Conservation (phyloP, 257 asterid genomes). For the Parsonsia alboflavescens region DNA sequence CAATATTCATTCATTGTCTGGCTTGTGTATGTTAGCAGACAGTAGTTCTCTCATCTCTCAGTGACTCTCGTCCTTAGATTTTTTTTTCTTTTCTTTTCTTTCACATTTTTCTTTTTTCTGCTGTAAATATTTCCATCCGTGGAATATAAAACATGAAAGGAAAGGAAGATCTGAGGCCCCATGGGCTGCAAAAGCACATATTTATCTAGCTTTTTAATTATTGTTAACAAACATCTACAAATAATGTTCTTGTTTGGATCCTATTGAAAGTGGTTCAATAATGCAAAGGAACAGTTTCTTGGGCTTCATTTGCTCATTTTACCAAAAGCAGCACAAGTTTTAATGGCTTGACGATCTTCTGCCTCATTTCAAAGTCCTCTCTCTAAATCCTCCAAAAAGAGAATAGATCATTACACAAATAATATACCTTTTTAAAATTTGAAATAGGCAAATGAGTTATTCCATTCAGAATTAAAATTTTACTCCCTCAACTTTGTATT, state of each 20-base stretch:
- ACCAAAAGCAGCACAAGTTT: no score
- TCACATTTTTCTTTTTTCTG: background rate
- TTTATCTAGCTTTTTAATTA: background rate
- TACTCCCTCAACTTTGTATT: no score
- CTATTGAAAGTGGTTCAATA: background rate
- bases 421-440: no score
- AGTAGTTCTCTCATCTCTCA: background rate
- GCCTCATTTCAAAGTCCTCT: no score
- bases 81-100: background rate
- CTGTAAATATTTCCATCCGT: background rate
- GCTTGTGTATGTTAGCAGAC: background rate
- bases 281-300: background rate
- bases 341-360: no score
- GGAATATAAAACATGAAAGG: background rate
- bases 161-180: no score
- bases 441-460: no score
- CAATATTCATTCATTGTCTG: constrained; percentile 27
- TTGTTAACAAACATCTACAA: background rate
- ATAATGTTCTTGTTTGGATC: background rate
- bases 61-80: background rate
- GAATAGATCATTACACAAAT: no score
- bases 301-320: no score
- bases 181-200: background rate
- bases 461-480: no score
- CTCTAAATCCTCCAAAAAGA: no score